phyloP scores from a whole-genome alignment of 2,329 filamentous ascomycete genomes.

The Monosporascus sp. region DNA sequence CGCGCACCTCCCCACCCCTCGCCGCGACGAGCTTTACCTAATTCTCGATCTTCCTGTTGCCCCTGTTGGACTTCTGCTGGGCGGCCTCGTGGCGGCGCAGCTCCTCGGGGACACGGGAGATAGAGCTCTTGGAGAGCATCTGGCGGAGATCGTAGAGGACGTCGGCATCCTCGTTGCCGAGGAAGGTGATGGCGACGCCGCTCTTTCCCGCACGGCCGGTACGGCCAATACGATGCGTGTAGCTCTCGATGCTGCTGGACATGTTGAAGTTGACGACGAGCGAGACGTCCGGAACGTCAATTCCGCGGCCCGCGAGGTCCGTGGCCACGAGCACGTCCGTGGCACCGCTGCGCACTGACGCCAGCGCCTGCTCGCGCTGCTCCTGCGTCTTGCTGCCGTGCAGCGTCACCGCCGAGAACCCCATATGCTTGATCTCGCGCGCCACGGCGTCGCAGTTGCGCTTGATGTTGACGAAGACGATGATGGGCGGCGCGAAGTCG shows the following conservation, averaged over 20 bases:
- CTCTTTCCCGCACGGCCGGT: slow-evolving; percentile 97
- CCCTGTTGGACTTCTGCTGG: slow-evolving; percentile 67
- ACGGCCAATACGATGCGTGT: slow-evolving; percentile 93
- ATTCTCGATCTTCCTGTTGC: slow-evolving; percentile 23
- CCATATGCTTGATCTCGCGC: slow-evolving; percentile 89
- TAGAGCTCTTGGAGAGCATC: slow-evolving; percentile 86
- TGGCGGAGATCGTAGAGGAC: slow-evolving; percentile 92
- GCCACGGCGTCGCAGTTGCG: slow-evolving; percentile 95
- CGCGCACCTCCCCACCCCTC: no score
- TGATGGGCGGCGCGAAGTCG: slow-evolving; percentile 84
- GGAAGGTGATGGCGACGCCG: slow-evolving; percentile 92
- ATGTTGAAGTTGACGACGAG: slow-evolving; percentile 99
- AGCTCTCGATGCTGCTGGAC: slow-evolving; percentile 86
- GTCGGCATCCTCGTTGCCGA: slow-evolving; percentile 85
- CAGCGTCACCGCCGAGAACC: slow-evolving; percentile 82
- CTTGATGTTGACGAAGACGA: slow-evolving; percentile 99
- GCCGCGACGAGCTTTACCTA: background rate
- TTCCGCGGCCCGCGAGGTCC: slow-evolving; percentile 92
- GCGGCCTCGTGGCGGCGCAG: slow-evolving; percentile 82
- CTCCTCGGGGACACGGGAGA: slow-evolving; percentile 88
- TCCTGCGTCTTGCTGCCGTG: slow-evolving; percentile 97
- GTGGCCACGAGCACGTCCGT: slow-evolving; percentile 92
- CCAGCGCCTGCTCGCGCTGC: slow-evolving; percentile 88
- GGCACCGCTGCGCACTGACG: slow-evolving; percentile 72
- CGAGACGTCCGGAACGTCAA: slow-evolving; percentile 90